phyloP scores from a whole-genome alignment of 1,139 yeast genomes.

The Hyphopichia buzzinii region DNA sequence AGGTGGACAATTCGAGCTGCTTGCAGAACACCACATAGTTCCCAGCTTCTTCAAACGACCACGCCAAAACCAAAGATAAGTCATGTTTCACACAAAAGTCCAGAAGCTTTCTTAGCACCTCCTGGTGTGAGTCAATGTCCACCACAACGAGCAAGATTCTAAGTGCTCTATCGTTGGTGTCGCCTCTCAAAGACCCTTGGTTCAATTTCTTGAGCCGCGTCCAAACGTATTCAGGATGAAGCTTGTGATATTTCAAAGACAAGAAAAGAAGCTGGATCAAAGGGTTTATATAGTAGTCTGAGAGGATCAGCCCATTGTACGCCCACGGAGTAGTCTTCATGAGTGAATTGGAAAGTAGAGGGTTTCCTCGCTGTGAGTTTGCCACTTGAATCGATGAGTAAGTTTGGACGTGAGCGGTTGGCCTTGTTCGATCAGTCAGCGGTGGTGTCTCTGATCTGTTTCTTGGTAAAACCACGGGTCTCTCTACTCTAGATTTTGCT shows the following conservation, averaged over 20 bases:
- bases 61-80: slow-evolving; percentile 68
- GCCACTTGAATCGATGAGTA: slow-evolving; percentile 21
- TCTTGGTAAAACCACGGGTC: slow-evolving; percentile 2
- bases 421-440: slow-evolving; percentile 3
- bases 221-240: slow-evolving; percentile 85
- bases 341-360: slow-evolving; percentile 35
- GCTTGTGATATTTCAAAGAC: slow-evolving; percentile 76
- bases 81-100: slow-evolving; percentile 70
- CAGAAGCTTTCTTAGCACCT: slow-evolving; percentile 64
- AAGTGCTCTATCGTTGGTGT: slow-evolving; percentile 38
- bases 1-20: slow-evolving; percentile 39
- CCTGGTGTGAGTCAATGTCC: slow-evolving; percentile 75
- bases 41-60: slow-evolving; percentile 87
- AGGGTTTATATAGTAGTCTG: slow-evolving; percentile 67
- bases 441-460: slow-evolving; percentile 2
- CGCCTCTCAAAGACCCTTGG: slow-evolving; percentile 22
- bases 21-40: slow-evolving; percentile 60
- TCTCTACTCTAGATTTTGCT: slow-evolving; percentile 1
- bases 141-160: slow-evolving; percentile 71
- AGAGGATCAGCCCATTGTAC: slow-evolving; percentile 35
- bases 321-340: slow-evolving; percentile 40
- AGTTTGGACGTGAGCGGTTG: slow-evolving; percentile 7
- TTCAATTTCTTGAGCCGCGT: slow-evolving; percentile 58
- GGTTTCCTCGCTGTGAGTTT: slow-evolving; percentile 42
- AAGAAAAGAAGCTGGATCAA: slow-evolving; percentile 69